Evolutionary conservation across 2,329 filamentous ascomycete species (phyloP).

Genomic region (Diplocarpon mali): DNA sequence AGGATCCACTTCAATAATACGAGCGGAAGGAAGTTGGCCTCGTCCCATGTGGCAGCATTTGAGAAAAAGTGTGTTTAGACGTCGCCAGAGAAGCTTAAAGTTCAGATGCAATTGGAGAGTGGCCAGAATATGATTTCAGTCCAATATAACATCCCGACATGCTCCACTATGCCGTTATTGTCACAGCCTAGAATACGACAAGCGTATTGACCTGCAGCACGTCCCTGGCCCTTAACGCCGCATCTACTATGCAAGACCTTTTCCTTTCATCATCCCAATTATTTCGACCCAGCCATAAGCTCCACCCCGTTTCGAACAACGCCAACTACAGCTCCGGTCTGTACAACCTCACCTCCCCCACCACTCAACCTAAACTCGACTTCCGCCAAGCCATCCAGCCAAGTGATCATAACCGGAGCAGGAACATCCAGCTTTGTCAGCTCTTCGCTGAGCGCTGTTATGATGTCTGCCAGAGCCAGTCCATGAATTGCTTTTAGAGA

Average conservation of each 20-base stretch:
- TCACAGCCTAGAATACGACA: no score
- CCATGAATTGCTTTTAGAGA: conserved; percentile 77
- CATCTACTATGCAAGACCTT: conserved; percentile 23
- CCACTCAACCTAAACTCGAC: conserved; percentile 86
- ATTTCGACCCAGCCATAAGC: conserved; percentile 38
- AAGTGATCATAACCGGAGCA: conserved; percentile 76
- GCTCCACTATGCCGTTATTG: no score
- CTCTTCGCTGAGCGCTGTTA: conserved; percentile 77
- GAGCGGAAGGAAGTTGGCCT: no score
- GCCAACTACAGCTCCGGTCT: conserved; percentile 87
- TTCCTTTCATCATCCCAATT: conserved; percentile 22
- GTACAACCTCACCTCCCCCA: conserved; percentile 75
- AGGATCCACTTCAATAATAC: no score
- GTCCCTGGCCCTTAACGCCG: conserved; percentile 1
- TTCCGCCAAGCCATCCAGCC: conserved; percentile 83
- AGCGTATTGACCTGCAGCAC: no score
- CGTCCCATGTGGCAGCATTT: no score
- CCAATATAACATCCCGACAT: no score
- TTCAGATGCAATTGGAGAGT: no score
- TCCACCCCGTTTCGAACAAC: conserved; percentile 81
- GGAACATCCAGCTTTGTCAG: conserved; percentile 73
- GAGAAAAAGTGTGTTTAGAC: no score
- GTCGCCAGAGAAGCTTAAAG: no score
- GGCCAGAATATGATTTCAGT: no score
- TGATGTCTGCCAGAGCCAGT: conserved; percentile 83